Evolutionary conservation across 2,329 filamentous ascomycete species (phyloP), one percentile per base, ranked within the genome.

Genomic region (Claviceps capensis): DNA sequence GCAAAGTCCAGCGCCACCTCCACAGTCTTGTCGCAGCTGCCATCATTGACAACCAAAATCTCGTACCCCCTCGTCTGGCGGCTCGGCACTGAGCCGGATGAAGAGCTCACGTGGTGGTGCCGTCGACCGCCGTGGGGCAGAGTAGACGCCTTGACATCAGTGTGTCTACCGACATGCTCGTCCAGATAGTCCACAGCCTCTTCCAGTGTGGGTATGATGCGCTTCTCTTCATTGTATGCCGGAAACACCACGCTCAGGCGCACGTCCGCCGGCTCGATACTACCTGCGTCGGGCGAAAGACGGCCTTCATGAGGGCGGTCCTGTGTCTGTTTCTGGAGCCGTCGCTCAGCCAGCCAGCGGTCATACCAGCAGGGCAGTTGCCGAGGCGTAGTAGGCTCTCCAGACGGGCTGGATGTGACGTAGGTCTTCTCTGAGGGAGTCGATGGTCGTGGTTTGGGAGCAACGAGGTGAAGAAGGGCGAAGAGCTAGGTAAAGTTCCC

Each of bases 171-270:
- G 63, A 94, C 91, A 57, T 83, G 78, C 48, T 75, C 71, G 65
- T 95, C 86, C 9, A 98, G 77, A 65, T 90, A 95, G 48, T 81
- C 82, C 26, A 97, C 85, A 1, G 93, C 89, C 68, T 98, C 93
- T 62, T 94, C 83, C 13, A 98, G 75, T 70, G 95, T 95, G 11
- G 83, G 85, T 13, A 81, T 76, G 47, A 98, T 76, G 34, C 93
- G 82, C 53, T 86, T 77, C 65, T 91, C 85, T 64, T 98, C 93
- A 60, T 98, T 98, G 76, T 89, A 98, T 9, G 93, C 93, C 0
- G 93, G 93, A 44, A 98, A 84, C 0, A 98, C 88, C 7, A 97
- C 82, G 51, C 86, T 93, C 73, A 98, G 82, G 64, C 85, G 86
- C n/a, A 96, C 69, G 56, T 90, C 82, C 14, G 89, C 79, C 2